Percentiles rank a stretch among this genome's conserved stretches.
Conservation (phyloP, 2,329 filamentous ascomycete species). For the Herpomyces periplanetae region DNA sequence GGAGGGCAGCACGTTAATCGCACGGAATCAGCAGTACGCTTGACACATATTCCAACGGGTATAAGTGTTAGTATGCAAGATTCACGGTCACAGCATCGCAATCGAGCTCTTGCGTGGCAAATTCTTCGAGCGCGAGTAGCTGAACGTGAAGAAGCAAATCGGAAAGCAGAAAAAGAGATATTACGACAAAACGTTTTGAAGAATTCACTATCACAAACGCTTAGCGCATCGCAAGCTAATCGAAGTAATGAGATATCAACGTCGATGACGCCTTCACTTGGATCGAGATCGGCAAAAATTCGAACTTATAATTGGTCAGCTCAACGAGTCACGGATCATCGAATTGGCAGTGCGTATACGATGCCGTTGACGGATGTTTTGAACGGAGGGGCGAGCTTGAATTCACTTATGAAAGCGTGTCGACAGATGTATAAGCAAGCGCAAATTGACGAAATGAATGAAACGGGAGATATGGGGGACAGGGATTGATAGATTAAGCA, state of each 20-base stretch:
- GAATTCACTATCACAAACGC: too few species aligned
- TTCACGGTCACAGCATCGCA: slow-evolving; percentile 51
- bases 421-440: too few species aligned
- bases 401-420: slow-evolving; percentile 37
- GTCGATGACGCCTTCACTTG: too few species aligned
- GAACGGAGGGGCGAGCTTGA: slow-evolving; percentile 27
- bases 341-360: slow-evolving; percentile 42
- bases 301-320: slow-evolving; percentile 51
- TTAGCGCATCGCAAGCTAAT: too few species aligned
- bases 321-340: slow-evolving; percentile 55
- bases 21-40: slow-evolving; percentile 68
- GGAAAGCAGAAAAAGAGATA: slow-evolving; percentile 36
- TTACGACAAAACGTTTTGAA: slow-evolving; percentile 41
- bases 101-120: slow-evolving; percentile 54
- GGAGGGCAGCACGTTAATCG: slow-evolving; percentile 96
- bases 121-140: slow-evolving; percentile 46
- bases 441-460: too few species aligned
- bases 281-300: slow-evolving; percentile 73
- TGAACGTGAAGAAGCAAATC: slow-evolving; percentile 33
- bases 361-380: slow-evolving; percentile 47
- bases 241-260: too few species aligned
- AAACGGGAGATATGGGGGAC: too few species aligned
- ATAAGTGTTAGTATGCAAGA: slow-evolving; percentile 76
- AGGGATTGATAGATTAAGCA: too few species aligned
- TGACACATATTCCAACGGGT: slow-evolving; percentile 61